Percentiles rank a stretch among this genome's conserved stretches.
These are phyloP conservation scores for Hortiboletus campestris DNA, from an alignment of 768 basidiomycete genomes.

Conservation along the genomic window DNA sequence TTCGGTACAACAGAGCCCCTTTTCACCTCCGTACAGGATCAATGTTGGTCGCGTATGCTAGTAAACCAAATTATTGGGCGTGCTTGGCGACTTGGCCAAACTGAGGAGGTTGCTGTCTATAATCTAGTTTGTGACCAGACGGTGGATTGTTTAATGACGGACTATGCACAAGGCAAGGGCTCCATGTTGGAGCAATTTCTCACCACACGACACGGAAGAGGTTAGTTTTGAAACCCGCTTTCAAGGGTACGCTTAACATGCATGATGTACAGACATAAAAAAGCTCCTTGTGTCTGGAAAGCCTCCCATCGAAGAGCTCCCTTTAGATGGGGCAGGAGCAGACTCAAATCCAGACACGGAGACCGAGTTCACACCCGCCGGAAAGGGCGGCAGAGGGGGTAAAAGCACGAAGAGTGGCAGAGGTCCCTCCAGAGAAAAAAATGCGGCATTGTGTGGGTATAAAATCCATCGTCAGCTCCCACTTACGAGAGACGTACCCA, in stretches of 20 bases:
- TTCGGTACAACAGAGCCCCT: neutral
- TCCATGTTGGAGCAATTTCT: constrained; percentile 12
- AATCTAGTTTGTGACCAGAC: constrained; percentile 9
- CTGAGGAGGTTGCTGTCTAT: constrained; percentile 5
- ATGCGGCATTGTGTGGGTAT: no score
- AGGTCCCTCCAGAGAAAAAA: neutral
- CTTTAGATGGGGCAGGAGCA: neutral
- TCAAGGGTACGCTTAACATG: neutral
- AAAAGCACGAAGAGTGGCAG: neutral
- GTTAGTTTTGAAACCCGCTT: neutral
- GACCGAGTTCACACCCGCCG: neutral
- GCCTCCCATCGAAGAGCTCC: neutral
- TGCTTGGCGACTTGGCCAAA: constrained; percentile 13
- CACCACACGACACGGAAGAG: neutral
- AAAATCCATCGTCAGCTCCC: no score
- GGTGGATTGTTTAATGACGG: constrained; percentile 10
- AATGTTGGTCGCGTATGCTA: constrained; percentile 12
- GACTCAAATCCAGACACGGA: neutral
- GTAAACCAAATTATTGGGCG: constrained; percentile 13
- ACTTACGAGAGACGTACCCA: no score
- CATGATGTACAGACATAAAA: neutral
- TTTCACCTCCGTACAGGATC: no score
- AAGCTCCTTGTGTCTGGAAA: neutral
- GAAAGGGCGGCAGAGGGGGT: neutral
- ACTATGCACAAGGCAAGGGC: constrained; percentile 8